A percentile compares a stretch with the other conserved stretches of the same genome.
Evolutionary conservation across 2,329 filamentous ascomycete species (phyloP).

Genomic region (Fusarium sp.): DNA sequence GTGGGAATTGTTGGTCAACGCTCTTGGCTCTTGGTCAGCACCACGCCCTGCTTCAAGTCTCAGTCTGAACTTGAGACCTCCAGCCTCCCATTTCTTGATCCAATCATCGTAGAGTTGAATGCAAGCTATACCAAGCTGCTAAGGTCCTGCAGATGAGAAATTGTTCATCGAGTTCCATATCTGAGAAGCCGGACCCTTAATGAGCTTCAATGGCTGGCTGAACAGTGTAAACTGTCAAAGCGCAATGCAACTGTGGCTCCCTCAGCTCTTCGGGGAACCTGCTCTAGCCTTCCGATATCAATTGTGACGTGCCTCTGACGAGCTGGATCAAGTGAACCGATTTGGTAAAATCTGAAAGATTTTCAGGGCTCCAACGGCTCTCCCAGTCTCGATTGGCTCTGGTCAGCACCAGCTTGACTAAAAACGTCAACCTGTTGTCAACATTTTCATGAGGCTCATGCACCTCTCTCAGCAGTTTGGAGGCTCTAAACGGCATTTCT

Average conservation of each 20-base stretch:
- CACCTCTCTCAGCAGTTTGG: slow-evolving; percentile 25
- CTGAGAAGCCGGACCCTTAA: background rate
- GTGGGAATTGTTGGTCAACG: slow-evolving; percentile 24
- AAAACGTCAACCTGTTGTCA: slow-evolving; percentile 12
- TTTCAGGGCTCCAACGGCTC: background rate
- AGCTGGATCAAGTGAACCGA: slow-evolving; percentile 1
- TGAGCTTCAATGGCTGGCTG: slow-evolving; percentile 12
- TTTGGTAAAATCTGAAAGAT: slow-evolving; percentile 7
- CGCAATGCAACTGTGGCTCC: slow-evolving; percentile 15
- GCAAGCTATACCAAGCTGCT: slow-evolving; percentile 1
- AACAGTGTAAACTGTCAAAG: slow-evolving; percentile 4
- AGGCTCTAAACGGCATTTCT: slow-evolving; percentile 7
- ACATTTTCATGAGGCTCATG: slow-evolving; percentile 36
- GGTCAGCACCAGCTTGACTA: background rate
- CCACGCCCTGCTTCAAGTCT: slow-evolving; percentile 9
- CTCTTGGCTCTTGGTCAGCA: slow-evolving; percentile 30
- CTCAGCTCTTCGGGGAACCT: slow-evolving; percentile 25
- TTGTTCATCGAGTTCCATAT: background rate
- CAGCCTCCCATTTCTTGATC: background rate
- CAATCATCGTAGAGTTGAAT: slow-evolving; percentile 4
- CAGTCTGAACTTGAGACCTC: background rate
- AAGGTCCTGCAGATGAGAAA: background rate
- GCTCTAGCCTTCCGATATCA: slow-evolving; percentile 7
- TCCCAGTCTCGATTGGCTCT: slow-evolving; percentile 9
- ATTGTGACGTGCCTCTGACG: slow-evolving; percentile 36